Percentiles rank a stretch among this genome's conserved stretches.
phyloP scores from a whole-genome alignment of 371 early-diverging fungal species.

The Mortierella sp. region DNA sequence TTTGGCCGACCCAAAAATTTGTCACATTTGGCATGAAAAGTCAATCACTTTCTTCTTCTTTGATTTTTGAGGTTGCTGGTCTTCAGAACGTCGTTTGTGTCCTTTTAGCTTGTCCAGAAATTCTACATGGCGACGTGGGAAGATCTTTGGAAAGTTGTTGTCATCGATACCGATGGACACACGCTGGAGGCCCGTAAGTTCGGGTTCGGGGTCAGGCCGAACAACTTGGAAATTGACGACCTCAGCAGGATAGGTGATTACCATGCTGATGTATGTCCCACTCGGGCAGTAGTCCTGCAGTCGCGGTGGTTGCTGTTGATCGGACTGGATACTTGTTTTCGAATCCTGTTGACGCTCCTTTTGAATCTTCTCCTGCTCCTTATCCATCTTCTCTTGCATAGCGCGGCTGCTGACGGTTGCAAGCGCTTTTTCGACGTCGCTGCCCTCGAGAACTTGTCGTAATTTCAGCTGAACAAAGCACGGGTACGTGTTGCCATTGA shows the following conservation, averaged over 20 bases:
- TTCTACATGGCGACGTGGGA: constrained; percentile 7
- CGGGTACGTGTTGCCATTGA: background rate
- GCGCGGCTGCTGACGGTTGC: constrained; percentile 9
- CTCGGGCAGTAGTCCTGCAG: constrained; percentile 19
- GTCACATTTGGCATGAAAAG: background rate
- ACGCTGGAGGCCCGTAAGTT: constrained; percentile 15
- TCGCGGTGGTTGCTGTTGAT: constrained; percentile 7
- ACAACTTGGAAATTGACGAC: constrained; percentile 24
- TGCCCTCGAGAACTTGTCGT: constrained; percentile 4
- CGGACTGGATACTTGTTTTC: background rate
- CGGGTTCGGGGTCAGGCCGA: constrained; percentile 18
- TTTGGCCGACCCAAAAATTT: background rate
- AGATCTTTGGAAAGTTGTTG: constrained; percentile 16
- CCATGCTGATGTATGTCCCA: constrained; percentile 16
- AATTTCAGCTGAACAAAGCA: constrained; percentile 1
- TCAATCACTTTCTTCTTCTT: background rate
- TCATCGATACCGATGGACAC: constrained; percentile 14
- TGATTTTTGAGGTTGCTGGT: background rate
- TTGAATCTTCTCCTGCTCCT: constrained; percentile 12
- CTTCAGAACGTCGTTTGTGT: constrained; percentile 5
- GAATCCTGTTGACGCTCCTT: background rate
- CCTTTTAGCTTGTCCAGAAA: constrained; percentile 15
- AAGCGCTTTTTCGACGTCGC: constrained; percentile 18
- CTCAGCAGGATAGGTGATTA: constrained; percentile 26
- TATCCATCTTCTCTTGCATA: background rate